Evolutionary conservation across 2,329 filamentous ascomycete genomes (phyloP).

Genomic region (Trichoderma gracile): DNA sequence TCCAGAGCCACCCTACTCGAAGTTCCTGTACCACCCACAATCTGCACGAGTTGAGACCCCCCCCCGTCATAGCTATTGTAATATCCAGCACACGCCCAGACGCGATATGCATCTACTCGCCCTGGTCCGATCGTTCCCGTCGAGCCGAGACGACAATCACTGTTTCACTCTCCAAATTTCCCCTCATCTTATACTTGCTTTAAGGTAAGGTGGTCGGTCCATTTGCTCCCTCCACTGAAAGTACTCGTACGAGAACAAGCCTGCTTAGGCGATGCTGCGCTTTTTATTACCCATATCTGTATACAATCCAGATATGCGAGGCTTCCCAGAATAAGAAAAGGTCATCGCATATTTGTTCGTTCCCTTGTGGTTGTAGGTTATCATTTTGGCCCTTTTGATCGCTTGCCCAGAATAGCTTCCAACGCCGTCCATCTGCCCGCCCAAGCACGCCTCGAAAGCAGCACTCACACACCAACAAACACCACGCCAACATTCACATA

Average conservation of each 20-base stretch:
- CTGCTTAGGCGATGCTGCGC: background rate
- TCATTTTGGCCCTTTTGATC: background rate
- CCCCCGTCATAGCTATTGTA: background rate
- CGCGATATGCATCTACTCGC: slow-evolving; percentile 4
- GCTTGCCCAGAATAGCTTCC: no score
- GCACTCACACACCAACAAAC: background rate
- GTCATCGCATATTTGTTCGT: background rate
- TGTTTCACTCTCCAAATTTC: slow-evolving; percentile 1
- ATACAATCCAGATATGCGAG: background rate
- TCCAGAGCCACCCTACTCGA: background rate
- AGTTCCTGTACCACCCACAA: background rate
- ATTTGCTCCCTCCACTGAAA: no score
- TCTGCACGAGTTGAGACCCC: background rate
- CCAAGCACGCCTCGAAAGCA: background rate
- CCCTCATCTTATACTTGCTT: background rate
- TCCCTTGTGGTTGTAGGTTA: background rate
- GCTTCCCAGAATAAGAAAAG: background rate
- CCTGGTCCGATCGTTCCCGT: slow-evolving; percentile 9
- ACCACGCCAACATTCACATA: background rate
- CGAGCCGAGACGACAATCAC: slow-evolving; percentile 1
- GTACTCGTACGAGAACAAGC: background rate
- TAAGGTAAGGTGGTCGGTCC: no score
- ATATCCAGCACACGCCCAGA: slow-evolving; percentile 13
- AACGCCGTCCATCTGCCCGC: no score
- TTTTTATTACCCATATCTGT: no score